Base-by-base conservation (phyloP, 176 grass and related monocot species). In the Alloteropsis semialata region DNA sequence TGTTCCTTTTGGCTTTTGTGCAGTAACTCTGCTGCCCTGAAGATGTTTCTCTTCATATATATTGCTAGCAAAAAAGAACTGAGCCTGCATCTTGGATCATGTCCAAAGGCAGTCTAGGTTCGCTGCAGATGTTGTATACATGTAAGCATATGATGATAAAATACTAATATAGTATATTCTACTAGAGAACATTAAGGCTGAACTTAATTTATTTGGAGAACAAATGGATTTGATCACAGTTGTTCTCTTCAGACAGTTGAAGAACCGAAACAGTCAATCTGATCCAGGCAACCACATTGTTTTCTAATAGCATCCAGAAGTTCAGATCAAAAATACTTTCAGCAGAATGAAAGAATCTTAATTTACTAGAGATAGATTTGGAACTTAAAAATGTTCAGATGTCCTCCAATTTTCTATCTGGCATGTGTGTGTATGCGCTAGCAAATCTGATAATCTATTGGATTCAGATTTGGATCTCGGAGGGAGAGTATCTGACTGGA, bases 391-490 rank as follows among this genome's bases (percentile, higher is more conserved):
- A 81, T 89, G 33, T 69, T 21, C 51, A 68, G 76, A 61, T 69
- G 60, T 66, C 13, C 28, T 77, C 48, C 69, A 42, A 33, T 84
- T 69, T 74, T 75, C 28, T 71, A 78, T 77, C 72, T 72, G 55
- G 24, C 29, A n/a, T 25, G 64, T 55, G 53, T 16, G 77, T 17
- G 70, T 56, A 24, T 68, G 60, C 16, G 25, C 42, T 9, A 81
- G 27, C 56, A 78, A 65, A 65, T 82, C 43, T 81, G 64, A 71
- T 56, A 76, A 7, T 60, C 56, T 87, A 82, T 34, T 27, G 50
- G 59, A 70, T 89, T 77, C 65, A 82, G 83, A 90, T 90, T 86
- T 82, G 78, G 83, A 86, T 90, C 83, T 77, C 17, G 46, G 56
- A 19, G 22, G 65, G 36, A 32, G 38, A 78, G 65, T 82, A 78